phyloP scores from a whole-genome alignment of 306 rosid genomes.

The Cicer cuneatum region DNA sequence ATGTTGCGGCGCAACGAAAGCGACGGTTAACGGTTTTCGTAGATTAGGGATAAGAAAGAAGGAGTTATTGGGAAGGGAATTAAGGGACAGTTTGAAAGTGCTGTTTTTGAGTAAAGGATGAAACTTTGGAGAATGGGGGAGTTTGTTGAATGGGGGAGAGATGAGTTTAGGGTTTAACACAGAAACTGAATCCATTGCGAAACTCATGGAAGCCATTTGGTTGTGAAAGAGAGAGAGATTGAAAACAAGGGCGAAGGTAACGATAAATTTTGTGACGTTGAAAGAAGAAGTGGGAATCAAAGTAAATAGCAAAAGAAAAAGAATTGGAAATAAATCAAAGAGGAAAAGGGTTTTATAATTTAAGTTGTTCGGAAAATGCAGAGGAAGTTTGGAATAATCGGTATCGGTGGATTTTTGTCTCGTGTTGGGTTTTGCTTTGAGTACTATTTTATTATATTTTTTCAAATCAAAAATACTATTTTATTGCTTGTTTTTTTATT shows the following conservation, averaged over 20 bases:
- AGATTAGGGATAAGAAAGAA: constrained; percentile 43
- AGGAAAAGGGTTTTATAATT: constrained; percentile 33
- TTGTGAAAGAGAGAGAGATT: background rate
- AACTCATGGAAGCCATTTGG: constrained; percentile 44
- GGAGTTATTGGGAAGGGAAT: constrained; percentile 36
- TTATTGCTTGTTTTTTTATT: no score
- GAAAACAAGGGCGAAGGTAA: constrained; percentile 45
- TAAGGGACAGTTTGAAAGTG: constrained; percentile 40
- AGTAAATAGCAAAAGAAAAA: background rate
- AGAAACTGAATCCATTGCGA: constrained; percentile 65
- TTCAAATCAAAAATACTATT: no score
- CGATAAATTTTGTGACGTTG: constrained; percentile 8
- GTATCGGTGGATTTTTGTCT: background rate
- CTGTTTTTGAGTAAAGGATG: constrained; percentile 54
- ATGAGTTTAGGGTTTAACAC: constrained; percentile 64
- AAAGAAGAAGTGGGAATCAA: background rate
- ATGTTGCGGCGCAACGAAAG: constrained; percentile 62
- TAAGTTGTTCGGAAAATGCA: constrained; percentile 5
- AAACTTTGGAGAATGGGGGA: constrained; percentile 49
- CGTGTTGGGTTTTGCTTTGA: background rate
- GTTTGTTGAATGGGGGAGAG: constrained; percentile 33
- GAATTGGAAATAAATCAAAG: background rate
- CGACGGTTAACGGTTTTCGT: constrained; percentile 49
- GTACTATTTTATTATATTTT: no score
- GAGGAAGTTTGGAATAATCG: constrained; percentile 18